Conservation (phyloP, 2,329 filamentous ascomycete genomes). For the Fusarium sp. region DNA sequence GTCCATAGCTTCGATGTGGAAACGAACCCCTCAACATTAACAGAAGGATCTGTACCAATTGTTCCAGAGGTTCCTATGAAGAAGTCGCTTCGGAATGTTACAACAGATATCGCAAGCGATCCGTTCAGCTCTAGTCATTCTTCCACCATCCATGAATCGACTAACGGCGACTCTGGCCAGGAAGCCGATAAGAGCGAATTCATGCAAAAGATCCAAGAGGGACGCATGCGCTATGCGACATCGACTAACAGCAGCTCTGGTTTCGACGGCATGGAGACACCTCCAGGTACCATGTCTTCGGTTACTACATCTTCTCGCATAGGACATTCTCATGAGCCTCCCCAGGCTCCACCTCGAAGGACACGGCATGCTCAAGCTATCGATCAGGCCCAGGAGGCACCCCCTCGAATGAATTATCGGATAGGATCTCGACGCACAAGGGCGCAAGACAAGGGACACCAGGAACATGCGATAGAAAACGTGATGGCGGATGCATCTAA, state of each 20-base stretch:
- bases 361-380: conserved; percentile 65
- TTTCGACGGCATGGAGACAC: conserved; percentile 74
- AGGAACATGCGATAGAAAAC: conserved; percentile 53
- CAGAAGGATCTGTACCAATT: conserved; percentile 52
- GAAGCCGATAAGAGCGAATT: conserved; percentile 66
- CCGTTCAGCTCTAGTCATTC: conserved; percentile 64
- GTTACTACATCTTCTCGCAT: conserved; percentile 44
- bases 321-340: conserved; percentile 57
- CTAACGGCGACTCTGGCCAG: conserved; percentile 55
- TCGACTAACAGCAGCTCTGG: conserved; percentile 54
- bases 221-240: conserved; percentile 60
- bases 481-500: conserved; percentile 58
- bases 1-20: conserved; percentile 61
- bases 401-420: conserved; percentile 74
- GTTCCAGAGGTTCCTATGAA: conserved; percentile 57
- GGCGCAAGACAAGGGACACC: conserved; percentile 53
- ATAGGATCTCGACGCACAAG: conserved; percentile 60
- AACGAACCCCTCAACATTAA: conserved; percentile 50
- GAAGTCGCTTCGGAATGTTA: conserved; percentile 56
- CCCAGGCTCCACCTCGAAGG: conserved; percentile 65
- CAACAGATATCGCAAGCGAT: conserved; percentile 57
- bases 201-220: conserved; percentile 67
- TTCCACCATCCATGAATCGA: conserved; percentile 56
- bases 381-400: conserved; percentile 67
- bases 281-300: conserved; percentile 51